These are phyloP conservation scores for Paramecium octaurelia DNA, from an alignment of 73 alveolate genomes.

Conservation along the genomic window DNA sequence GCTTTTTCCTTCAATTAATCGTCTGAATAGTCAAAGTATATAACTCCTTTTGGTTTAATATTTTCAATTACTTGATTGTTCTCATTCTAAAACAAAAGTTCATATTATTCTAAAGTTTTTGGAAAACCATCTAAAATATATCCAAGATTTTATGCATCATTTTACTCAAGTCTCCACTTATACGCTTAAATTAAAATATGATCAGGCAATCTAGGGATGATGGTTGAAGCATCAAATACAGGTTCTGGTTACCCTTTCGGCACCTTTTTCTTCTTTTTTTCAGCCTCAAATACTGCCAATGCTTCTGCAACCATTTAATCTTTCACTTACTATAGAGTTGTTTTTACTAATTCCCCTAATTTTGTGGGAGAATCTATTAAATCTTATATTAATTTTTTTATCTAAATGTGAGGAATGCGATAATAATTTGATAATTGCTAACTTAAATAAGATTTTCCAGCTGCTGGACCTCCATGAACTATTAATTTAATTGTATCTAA, in stretches of 20 bases:
- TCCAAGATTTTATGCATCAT: constrained; percentile 55
- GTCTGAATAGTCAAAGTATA: constrained; percentile 15
- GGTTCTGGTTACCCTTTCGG: constrained; percentile 64
- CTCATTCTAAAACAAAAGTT: constrained; percentile 7
- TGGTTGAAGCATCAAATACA: constrained; percentile 38
- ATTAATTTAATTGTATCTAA: constrained; percentile 70
- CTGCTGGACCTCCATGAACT: constrained; percentile 67
- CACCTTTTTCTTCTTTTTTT: constrained; percentile 46
- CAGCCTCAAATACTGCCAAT: constrained; percentile 37
- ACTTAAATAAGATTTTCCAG: constrained; percentile 68
- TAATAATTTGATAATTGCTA: background rate
- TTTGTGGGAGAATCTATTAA: background rate
- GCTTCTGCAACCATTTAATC: constrained; percentile 30
- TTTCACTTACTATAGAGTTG: constrained; percentile 17
- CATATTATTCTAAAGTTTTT: constrained; percentile 60
- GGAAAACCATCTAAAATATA: constrained; percentile 64
- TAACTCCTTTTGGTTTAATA: constrained; percentile 43
- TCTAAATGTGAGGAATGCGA: background rate
- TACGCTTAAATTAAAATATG: constrained; percentile 2
- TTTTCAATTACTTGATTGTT: background rate
- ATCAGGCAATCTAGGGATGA: constrained; percentile 50
- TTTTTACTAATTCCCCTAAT: constrained; percentile 47
- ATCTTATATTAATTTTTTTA: background rate
- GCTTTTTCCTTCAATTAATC: constrained; percentile 45
- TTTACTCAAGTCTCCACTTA: constrained; percentile 52